These are phyloP conservation scores for Neurospora sp. DNA, from an alignment of 495 filamentous ascomycete genomes.

Conservation along the genomic window DNA sequence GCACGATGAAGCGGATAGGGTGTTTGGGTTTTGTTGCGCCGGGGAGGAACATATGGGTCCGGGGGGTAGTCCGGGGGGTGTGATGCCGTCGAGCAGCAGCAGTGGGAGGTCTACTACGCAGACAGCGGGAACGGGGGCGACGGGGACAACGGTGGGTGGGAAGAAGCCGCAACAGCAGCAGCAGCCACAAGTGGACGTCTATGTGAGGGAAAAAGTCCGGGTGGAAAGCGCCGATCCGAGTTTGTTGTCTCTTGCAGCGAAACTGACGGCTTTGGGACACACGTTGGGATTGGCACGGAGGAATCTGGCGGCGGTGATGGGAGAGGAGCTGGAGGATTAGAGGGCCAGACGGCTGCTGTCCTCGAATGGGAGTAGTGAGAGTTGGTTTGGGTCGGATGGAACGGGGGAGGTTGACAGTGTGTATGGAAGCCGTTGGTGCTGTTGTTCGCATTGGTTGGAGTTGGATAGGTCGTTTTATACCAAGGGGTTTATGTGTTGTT, in stretches of 20 bases:
- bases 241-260: slow-evolving; percentile 76
- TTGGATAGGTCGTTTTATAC: slow-evolving; percentile 16
- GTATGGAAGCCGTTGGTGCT: not conserved
- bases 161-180: not conserved
- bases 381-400: not conserved
- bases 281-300: slow-evolving; percentile 54
- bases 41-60: not conserved
- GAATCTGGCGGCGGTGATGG: slow-evolving; percentile 76
- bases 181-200: slow-evolving; percentile 45
- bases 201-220: slow-evolving; percentile 77
- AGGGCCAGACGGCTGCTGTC: not conserved
- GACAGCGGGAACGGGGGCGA: not conserved
- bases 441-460: slow-evolving; percentile 15
- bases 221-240: slow-evolving; percentile 90
- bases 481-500: slow-evolving; percentile 17
- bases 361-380: not conserved
- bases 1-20: slow-evolving; percentile 71
- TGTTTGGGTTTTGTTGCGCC: slow-evolving; percentile 42
- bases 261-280: slow-evolving; percentile 72
- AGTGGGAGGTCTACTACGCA: not conserved
- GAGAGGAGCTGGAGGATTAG: slow-evolving; percentile 38
- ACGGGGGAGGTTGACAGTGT: not conserved
- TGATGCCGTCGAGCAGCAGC: slow-evolving; percentile 5
- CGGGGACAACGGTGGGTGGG: not conserved
- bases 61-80: not conserved